Evolutionary conservation across 192 early-diverging fungal genomes (phyloP).

Genomic region (Podila verticillata): DNA sequence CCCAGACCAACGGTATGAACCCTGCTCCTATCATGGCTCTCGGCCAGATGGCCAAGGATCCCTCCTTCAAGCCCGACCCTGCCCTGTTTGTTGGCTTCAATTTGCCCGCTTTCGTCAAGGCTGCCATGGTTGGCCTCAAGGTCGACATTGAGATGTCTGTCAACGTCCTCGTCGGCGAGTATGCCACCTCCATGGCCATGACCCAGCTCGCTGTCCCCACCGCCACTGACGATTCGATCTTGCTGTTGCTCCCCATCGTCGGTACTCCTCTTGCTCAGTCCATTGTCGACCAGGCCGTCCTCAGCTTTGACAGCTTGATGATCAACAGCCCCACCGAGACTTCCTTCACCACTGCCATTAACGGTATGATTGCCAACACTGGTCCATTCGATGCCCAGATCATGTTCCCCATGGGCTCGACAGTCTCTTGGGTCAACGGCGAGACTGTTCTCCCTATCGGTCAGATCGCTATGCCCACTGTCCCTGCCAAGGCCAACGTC

Average conservation of each 20-base stretch:
- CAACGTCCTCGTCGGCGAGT: constrained; percentile 61
- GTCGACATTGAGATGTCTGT: constrained; percentile 58
- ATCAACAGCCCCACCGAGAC: constrained; percentile 49
- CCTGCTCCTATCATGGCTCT: constrained; percentile 57
- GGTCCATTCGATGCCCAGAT: constrained; percentile 55
- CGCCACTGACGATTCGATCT: constrained; percentile 55
- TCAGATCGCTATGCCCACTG: constrained; percentile 56
- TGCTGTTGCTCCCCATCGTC: constrained; percentile 60
- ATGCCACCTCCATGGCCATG: constrained; percentile 51
- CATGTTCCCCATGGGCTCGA: constrained; percentile 51
- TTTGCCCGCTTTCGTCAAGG: constrained; percentile 52
- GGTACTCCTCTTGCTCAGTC: constrained; percentile 64
- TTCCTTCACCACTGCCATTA: constrained; percentile 46
- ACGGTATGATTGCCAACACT: constrained; percentile 46
- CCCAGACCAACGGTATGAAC: constrained; percentile 53
- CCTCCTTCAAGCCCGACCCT: constrained; percentile 37
- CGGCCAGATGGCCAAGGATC: constrained; percentile 44
- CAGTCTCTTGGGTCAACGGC: constrained; percentile 46
- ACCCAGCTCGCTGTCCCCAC: constrained; percentile 55
- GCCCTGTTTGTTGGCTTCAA: constrained; percentile 58
- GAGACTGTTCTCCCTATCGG: constrained; percentile 40
- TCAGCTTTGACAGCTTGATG: constrained; percentile 37
- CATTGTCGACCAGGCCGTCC: constrained; percentile 54
- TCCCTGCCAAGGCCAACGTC: constrained; percentile 53
- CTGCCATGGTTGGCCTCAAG: constrained; percentile 57